These are phyloP conservation scores for Lycium ferocissimum DNA, from an alignment of 257 asterid species.

Conservation along the genomic window DNA sequence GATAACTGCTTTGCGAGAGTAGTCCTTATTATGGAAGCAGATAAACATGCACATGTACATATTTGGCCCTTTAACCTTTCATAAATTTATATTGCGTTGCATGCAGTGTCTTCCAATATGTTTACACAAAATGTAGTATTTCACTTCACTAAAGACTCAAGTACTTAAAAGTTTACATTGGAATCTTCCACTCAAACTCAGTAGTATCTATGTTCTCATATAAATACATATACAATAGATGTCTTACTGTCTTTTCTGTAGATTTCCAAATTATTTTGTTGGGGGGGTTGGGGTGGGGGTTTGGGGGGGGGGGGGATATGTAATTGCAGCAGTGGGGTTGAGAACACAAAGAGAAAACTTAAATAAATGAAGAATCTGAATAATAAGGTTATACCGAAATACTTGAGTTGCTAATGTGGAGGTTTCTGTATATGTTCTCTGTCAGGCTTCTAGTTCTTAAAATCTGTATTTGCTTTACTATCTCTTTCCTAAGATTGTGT, in stretches of 20 bases:
- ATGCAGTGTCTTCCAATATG: neutral
- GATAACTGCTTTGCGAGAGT: neutral
- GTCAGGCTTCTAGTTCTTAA: constrained; percentile 8
- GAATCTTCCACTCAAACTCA: neutral
- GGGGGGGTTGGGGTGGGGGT: neutral
- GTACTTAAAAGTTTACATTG: neutral
- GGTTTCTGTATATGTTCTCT: neutral
- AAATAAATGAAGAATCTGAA: neutral
- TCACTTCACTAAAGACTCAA: neutral
- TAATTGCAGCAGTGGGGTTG: neutral
- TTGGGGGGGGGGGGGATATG: neutral
- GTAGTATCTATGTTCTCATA: neutral
- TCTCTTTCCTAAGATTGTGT: neutral
- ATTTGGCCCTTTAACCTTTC: constrained; percentile 4
- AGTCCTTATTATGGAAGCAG: constrained; percentile 8
- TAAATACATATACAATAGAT: neutral
- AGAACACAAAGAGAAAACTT: constrained; percentile 3
- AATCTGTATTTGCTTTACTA: constrained; percentile 11
- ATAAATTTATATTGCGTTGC: neutral
- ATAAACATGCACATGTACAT: neutral
- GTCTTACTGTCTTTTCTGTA: neutral
- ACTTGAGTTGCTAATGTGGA: constrained; percentile 17
- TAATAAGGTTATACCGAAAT: constrained; percentile 8
- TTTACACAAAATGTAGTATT: neutral
- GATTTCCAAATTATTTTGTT: neutral